A percentile compares a stretch with the other conserved stretches of the same genome.
Conservation (phyloP, 2,329 filamentous ascomycete genomes). For the Graphilbum ipis-grandicollis region DNA sequence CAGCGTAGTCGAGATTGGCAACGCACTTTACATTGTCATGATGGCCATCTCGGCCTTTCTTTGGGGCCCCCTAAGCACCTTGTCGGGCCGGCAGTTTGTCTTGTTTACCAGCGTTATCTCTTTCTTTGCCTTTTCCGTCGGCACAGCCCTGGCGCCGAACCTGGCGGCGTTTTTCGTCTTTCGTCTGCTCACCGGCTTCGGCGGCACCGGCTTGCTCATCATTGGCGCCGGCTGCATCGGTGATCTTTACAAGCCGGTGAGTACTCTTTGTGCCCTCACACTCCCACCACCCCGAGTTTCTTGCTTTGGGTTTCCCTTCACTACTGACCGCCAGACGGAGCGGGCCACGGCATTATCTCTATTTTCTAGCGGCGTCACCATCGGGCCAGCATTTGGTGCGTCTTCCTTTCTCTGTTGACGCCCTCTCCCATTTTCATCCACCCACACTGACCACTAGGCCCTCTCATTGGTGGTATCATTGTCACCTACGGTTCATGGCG, state of each 20-base stretch:
- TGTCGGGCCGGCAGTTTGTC: slow-evolving; percentile 36
- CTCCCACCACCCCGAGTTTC: no score
- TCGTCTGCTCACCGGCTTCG: slow-evolving; percentile 50
- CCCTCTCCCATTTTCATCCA: not conserved
- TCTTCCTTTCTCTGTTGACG: not conserved
- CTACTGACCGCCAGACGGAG: no score
- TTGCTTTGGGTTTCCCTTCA: no score
- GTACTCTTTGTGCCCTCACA: no score
- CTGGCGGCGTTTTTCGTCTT: slow-evolving; percentile 50
- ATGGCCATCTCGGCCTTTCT: slow-evolving; percentile 51
- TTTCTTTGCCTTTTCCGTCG: slow-evolving; percentile 47
- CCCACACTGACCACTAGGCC: slow-evolving; percentile 13
- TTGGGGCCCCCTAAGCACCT: slow-evolving; percentile 48
- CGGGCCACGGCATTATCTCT: slow-evolving; percentile 48
- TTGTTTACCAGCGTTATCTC: slow-evolving; percentile 35
- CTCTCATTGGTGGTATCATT: no score
- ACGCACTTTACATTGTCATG: slow-evolving; percentile 52
- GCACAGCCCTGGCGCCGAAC: slow-evolving; percentile 49
- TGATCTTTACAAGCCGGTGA: slow-evolving; percentile 35
- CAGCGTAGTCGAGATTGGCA: slow-evolving; percentile 47
- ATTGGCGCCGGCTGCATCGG: slow-evolving; percentile 46
- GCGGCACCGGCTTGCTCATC: slow-evolving; percentile 51
- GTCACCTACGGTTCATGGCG: slow-evolving; percentile 51
- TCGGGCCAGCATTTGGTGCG: slow-evolving; percentile 38
- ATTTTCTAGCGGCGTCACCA: slow-evolving; percentile 48